Base-by-base conservation (phyloP, 192 early-diverging fungal genomes). In the Backusella circina region DNA sequence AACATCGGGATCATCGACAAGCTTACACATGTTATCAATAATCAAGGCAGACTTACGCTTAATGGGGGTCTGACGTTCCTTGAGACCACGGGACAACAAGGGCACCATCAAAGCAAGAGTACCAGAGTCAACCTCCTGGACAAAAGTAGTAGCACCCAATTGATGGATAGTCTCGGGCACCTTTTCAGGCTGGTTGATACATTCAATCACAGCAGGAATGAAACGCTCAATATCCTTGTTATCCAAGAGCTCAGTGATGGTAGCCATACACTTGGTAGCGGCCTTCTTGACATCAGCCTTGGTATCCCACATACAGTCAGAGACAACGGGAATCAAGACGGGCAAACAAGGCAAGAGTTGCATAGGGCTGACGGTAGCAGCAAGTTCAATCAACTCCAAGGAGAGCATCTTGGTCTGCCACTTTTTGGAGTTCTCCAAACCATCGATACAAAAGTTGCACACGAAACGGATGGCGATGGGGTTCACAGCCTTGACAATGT, bases 21-120 rank as follows among this genome's bases (percentile, higher is more conserved):
- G 86, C 84, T 94, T 95, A 84, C 91, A 94, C 94, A 95, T 95
- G 90, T 95, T 95, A 86, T 94, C 92, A 77, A 95, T 92, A 79
- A 95, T 94, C 77, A 95, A 88, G 57, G 90, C 88, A 74, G 89
- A 86, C 82, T 91, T 90, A 84, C 94, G 92, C 71, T 91, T 85
- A 73, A 94, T 90, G 70, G 90, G 85, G 69, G 88, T 90, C 70
- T 83, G 82, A 72, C 92, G 86, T 85, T 94, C 92, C 57, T 84
- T 80, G 37, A 91, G 78, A 84, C 88, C 92, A 91, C 92, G 92
- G 71, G 80, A 77, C 75, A 94, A 83, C 31, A 94, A 80, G 21
- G 93, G 93, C 41, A 90, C 88, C 92, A 94, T 93, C 81, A 94
- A 89, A 80, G 91, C 87, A 70, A 95, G 87, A 70, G 92, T 93